phyloP scores from a whole-genome alignment of 768 basidiomycete genomes.

The Tulasnella sp. region DNA sequence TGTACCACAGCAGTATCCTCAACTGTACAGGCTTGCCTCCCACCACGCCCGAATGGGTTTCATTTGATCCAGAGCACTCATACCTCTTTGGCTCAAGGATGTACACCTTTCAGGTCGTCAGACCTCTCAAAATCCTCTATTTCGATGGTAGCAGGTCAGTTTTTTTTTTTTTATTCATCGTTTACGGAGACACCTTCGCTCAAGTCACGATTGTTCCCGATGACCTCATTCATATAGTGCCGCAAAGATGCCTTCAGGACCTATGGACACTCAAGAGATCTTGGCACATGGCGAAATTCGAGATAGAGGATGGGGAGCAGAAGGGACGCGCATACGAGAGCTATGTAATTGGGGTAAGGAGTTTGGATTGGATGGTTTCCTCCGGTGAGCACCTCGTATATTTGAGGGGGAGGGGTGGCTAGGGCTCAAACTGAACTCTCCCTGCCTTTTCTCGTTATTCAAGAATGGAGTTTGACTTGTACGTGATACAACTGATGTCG shows the following conservation, averaged over 20 bases:
- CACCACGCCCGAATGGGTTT: conserved; percentile 11
- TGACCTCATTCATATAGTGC: not conserved
- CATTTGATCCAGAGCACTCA: conserved; percentile 13
- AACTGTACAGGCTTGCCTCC: not conserved
- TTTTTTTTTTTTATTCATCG: not conserved
- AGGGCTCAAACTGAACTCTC: no score
- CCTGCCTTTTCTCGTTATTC: no score
- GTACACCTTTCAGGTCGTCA: conserved; percentile 4
- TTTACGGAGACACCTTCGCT: not conserved
- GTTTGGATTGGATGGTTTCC: conserved; percentile 1
- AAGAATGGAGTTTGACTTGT: conserved; percentile 2
- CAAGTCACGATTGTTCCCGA: no score
- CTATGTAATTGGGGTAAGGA: conserved; percentile 2
- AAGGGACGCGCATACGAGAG: not conserved
- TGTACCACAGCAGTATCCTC: conserved; percentile 7
- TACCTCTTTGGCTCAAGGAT: conserved; percentile 5
- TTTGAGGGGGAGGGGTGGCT: no score
- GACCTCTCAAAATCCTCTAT: conserved; percentile 9
- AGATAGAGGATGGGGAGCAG: not conserved
- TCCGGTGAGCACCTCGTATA: no score
- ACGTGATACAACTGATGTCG: no score
- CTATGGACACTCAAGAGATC: conserved; percentile 6
- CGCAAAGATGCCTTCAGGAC: conserved; percentile 8
- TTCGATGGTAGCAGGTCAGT: conserved; percentile 12
- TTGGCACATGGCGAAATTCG: conserved; percentile 4